These are phyloP conservation scores for Angomonas deanei DNA, from an alignment of 208 protist species.

Conservation along the genomic window DNA sequence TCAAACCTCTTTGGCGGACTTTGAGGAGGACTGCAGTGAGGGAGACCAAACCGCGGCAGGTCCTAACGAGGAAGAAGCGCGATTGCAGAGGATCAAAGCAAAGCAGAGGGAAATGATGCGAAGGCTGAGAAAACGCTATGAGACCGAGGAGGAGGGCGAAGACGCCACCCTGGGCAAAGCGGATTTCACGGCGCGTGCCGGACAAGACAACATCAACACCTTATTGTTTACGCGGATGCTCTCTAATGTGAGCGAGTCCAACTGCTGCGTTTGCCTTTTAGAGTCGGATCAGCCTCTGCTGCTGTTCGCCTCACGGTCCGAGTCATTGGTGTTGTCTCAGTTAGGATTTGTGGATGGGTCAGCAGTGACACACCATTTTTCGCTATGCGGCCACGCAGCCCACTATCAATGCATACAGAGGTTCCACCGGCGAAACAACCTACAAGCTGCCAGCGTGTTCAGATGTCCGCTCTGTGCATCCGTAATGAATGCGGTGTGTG, in stretches of 20 bases:
- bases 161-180: background rate
- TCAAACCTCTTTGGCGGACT: background rate
- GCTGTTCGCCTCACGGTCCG: background rate
- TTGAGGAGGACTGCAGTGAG: background rate
- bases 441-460: background rate
- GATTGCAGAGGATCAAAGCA: background rate
- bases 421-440: background rate
- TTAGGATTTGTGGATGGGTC: background rate
- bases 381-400: background rate
- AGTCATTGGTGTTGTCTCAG: background rate
- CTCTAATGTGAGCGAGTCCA: background rate
- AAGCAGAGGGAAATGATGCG: background rate
- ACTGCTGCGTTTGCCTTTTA: background rate
- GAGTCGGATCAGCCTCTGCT: background rate
- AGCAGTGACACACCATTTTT: background rate
- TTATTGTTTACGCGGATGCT: background rate
- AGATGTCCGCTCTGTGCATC: background rate
- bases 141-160: background rate
- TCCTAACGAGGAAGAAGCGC: background rate
- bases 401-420: background rate
- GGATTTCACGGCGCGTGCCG: too few species aligned
- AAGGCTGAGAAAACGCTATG: background rate
- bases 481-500: background rate
- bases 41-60: background rate
- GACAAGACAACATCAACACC: too few species aligned